These are phyloP conservation scores for Ganoderma sinense DNA, from an alignment of 1,284 basidiomycete genomes.

Conservation along the genomic window DNA sequence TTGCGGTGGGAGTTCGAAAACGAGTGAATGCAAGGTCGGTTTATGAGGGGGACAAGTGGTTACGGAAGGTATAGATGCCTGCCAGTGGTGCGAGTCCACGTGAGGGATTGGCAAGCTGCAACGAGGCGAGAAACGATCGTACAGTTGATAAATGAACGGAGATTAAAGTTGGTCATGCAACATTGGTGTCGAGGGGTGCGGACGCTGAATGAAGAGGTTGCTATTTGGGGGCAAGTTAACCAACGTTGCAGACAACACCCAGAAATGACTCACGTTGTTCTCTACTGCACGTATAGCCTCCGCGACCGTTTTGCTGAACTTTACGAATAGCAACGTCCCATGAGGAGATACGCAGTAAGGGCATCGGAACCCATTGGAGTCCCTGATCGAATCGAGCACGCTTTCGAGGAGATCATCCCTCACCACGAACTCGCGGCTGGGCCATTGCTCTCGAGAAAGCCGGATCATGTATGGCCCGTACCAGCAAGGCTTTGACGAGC, in stretches of 20 bases:
- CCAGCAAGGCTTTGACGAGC: constrained; percentile 15
- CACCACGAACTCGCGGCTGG: constrained; percentile 3
- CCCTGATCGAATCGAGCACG: constrained; percentile 7
- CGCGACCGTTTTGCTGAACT: constrained; percentile 14
- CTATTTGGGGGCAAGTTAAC: background rate
- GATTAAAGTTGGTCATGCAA: background rate
- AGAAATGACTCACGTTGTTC: constrained; percentile 6
- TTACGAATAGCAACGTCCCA: constrained; percentile 13
- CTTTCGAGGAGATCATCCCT: constrained; percentile 1
- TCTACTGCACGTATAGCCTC: constrained; percentile 14
- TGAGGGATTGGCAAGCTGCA: too few species aligned
- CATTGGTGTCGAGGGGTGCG: background rate
- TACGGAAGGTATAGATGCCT: too few species aligned
- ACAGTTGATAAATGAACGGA: background rate
- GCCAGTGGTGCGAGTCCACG: too few species aligned
- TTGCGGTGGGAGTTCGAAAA: too few species aligned
- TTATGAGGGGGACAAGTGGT: too few species aligned
- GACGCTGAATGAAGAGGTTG: background rate
- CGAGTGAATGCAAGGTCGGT: too few species aligned
- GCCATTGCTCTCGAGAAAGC: constrained; percentile 14
- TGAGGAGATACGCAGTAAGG: background rate
- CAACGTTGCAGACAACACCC: background rate
- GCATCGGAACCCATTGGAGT: constrained; percentile 3
- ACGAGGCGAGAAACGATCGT: too few species aligned
- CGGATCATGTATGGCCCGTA: constrained; percentile 7